phyloP scores from a whole-genome alignment of 2,329 filamentous ascomycete species.

The Colletotrichum siamense region DNA sequence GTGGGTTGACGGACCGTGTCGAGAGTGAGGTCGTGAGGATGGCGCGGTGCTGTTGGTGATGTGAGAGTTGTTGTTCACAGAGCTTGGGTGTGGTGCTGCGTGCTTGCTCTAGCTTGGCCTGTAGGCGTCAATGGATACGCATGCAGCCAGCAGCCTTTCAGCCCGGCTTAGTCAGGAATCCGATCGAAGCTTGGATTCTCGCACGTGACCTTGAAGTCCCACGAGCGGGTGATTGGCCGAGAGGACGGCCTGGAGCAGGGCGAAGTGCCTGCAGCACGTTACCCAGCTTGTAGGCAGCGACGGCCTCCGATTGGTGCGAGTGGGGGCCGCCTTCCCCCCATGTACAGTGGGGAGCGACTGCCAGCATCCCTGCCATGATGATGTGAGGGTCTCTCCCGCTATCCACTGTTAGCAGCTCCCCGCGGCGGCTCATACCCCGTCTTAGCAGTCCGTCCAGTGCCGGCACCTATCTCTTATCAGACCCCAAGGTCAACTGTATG shows the following conservation, averaged over 20 bases:
- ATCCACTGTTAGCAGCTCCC: conserved; percentile 18
- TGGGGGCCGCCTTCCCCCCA: background rate
- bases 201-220: background rate
- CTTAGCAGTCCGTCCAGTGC: background rate
- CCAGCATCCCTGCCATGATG: conserved; percentile 17
- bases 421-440: background rate
- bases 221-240: background rate
- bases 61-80: conserved; percentile 1
- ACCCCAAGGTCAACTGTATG: background rate
- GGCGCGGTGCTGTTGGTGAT: background rate
- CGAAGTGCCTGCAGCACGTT: conserved; percentile 14
- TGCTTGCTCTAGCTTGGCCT: conserved; percentile 6
- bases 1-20: background rate
- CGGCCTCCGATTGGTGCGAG: conserved; percentile 2
- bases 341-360: background rate
- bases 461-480: conserved; percentile 23
- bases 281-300: conserved; percentile 4
- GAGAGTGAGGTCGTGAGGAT: background rate
- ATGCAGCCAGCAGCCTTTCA: conserved; percentile 25
- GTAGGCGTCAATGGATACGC: conserved; percentile 26
- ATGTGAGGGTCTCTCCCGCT: conserved; percentile 20
- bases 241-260: background rate
- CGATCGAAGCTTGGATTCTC: background rate
- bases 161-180: conserved; percentile 19
- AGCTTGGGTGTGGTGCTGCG: background rate